These are phyloP conservation scores for Rhododendron kiyosumense DNA, from an alignment of 148 eudicot species.

Conservation along the genomic window DNA sequence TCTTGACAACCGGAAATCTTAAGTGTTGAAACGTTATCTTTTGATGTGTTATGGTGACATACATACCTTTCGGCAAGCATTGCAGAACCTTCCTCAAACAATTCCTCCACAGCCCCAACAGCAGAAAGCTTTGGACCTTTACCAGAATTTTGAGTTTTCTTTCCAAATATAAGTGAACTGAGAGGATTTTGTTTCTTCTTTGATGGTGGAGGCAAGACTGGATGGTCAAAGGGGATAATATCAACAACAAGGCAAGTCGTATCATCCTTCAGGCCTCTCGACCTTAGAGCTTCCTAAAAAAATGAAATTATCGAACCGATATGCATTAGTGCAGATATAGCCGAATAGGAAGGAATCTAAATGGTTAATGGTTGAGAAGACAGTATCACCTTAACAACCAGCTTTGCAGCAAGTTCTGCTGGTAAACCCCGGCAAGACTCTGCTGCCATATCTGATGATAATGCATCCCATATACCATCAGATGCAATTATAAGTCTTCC, in stretches of 20 bases:
- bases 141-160: conserved; percentile 42
- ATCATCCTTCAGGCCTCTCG: conserved; percentile 94
- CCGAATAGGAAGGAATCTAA: not conserved
- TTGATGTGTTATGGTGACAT: not conserved
- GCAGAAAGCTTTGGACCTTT: conserved; percentile 75
- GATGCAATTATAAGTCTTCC: conserved; percentile 98
- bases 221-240: conserved; percentile 79
- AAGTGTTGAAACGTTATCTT: not conserved
- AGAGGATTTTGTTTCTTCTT: conserved; percentile 55
- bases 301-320: not conserved
- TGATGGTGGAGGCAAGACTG: conserved; percentile 50
- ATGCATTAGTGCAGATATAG: not conserved
- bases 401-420: conserved; percentile 94
- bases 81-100: conserved; percentile 99
- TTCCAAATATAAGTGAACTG: conserved; percentile 61
- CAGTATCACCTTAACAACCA: conserved; percentile 80
- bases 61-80: conserved; percentile 97
- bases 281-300: conserved; percentile 93
- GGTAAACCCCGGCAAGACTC: conserved; percentile 90
- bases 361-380: not conserved
- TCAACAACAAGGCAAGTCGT: conserved; percentile 98
- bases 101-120: conserved; percentile 90
- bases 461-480: conserved; percentile 97
- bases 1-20: not conserved
- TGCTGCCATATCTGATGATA: conserved; percentile 82